Evolutionary conservation across 2,329 filamentous ascomycete species (phyloP), one percentile per base, ranked within the genome.

Genomic region (Ceratocystis ficicola): DNA sequence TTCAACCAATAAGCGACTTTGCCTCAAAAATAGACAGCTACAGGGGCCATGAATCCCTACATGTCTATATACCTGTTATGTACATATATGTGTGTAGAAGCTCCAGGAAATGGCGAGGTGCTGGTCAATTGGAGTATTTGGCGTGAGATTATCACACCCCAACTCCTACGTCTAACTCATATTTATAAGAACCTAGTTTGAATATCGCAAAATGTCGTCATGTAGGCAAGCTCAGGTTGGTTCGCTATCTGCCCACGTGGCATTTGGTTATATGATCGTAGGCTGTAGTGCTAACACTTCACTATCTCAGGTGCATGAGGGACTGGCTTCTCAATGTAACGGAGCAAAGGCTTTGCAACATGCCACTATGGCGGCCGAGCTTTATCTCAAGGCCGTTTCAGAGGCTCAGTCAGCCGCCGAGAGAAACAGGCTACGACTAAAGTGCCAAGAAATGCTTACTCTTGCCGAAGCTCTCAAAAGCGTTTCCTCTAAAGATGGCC

Each of bases 381-480:
- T 88, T 63, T 92, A 94, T 70, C 89, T 96, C 85, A 83, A 84
- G 71, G 89, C 89, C 1, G 78, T 89, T 64, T 80, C 79, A 67
- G 77, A 88, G 67, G 81, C 86, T 5, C 75, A 78, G n/a, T 79
- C 76, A 63, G 76, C 83, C n/a, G 74, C 76, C 3, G 87, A 95
- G 66, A 89, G 84, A 70, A 76, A 78, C 52, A 81, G 83, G n/a
- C 76, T 95, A 62, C 83, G 85, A 69, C 75, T 79, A 61, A 88
- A 87, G 76, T 89, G 86, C 74, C 81, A 85, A 70, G 81, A 86
- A 63, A 77, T 95, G 62, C 81, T 96, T 68, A 81, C 79, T 3
- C 78, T 81, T 68, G 92, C 90, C 2, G 91, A 96, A 75, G 79
- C 77, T 63, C 87, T 96, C 71, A 96, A 96, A 71, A 52, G 44